Conservation (phyloP, 371 early-diverging fungal species). For the Catenaria anguillulae region DNA sequence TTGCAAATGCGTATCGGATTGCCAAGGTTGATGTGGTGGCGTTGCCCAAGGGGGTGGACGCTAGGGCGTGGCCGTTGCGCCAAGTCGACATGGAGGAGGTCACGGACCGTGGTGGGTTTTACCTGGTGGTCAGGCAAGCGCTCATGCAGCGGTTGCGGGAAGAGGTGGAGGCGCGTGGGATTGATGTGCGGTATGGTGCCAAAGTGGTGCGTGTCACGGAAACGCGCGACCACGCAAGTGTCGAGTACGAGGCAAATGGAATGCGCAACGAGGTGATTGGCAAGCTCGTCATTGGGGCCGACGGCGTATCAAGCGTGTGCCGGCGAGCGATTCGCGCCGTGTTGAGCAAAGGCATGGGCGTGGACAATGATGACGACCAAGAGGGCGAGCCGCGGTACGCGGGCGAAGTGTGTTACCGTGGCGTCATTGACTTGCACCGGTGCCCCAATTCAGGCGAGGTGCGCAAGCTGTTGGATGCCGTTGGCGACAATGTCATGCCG, state of each 20-base stretch:
- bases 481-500: neutral
- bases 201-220: neutral
- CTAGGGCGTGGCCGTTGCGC: too few species aligned
- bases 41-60: too few species aligned
- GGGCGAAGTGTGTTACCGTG: conserved; percentile 6
- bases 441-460: neutral
- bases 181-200: neutral
- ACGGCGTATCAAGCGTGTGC: neutral
- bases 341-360: neutral
- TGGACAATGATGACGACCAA: neutral
- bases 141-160: neutral
- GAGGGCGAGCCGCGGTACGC: conserved; percentile 3
- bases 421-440: neutral
- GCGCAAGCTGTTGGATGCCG: neutral
- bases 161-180: neutral
- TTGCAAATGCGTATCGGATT: too few species aligned
- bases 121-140: too few species aligned
- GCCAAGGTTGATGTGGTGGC: too few species aligned
- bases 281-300: neutral
- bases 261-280: neutral
- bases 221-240: neutral
- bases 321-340: too few species aligned
- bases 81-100: too few species aligned
- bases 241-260: neutral
- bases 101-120: too few species aligned